Evolutionary conservation across 805 yeast genomes (phyloP).

Genomic region (Kodamaea neixiangensis): DNA sequence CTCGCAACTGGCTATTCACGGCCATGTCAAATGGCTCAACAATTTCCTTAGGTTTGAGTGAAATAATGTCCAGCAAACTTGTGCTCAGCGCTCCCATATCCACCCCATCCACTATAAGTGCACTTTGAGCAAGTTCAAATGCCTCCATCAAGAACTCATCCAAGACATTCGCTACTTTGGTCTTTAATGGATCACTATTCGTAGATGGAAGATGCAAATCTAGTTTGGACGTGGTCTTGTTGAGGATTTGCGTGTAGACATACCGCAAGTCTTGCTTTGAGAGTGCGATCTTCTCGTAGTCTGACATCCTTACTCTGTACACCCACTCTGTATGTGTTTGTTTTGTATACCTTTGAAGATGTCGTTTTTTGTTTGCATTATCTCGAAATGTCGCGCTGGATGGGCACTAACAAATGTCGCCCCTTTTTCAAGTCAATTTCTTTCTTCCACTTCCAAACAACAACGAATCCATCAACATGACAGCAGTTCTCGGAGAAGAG

Average conservation of each 20-base stretch:
- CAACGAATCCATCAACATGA: constrained; percentile 7
- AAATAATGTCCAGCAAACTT: constrained; percentile 25
- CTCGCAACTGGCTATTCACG: constrained; percentile 59
- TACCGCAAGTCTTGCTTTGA: constrained; percentile 53
- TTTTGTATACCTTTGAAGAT: neutral
- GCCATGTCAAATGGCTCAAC: constrained; percentile 73
- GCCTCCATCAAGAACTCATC: constrained; percentile 50
- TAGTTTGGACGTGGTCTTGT: constrained; percentile 46
- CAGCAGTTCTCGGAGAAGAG: constrained; percentile 45
- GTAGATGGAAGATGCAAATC: constrained; percentile 49
- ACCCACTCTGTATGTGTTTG: neutral
- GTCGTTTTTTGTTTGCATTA: neutral
- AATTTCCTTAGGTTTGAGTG: constrained; percentile 36
- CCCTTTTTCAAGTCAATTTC: neutral
- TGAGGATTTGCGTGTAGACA: constrained; percentile 46
- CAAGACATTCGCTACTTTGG: constrained; percentile 43
- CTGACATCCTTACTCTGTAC: constrained; percentile 4
- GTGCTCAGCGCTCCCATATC: constrained; percentile 12
- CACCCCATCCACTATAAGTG: constrained; percentile 60
- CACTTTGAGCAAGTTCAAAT: constrained; percentile 58
- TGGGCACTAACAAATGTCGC: neutral
- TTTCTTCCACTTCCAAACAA: neutral
- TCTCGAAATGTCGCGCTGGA: neutral
- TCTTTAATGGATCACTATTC: constrained; percentile 41
- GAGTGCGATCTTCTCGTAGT: constrained; percentile 47